Evolutionary conservation across 2,329 filamentous ascomycete genomes (phyloP), one percentile per base, ranked within the genome.

Genomic region (Calonectria naviculata): DNA sequence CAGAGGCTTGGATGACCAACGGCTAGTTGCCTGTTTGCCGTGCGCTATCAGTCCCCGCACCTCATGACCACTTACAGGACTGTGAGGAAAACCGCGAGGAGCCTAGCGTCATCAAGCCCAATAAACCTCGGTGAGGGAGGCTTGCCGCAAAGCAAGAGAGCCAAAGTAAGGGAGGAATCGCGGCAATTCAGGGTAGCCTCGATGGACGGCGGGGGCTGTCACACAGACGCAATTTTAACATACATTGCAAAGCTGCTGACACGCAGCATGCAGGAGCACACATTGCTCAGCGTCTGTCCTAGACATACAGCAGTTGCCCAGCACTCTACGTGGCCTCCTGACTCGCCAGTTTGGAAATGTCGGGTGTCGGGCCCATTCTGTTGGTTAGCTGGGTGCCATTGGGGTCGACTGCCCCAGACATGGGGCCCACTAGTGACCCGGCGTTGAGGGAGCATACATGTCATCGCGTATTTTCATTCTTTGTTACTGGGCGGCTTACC

Each of bases 231-330:
- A 66, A 66, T 70, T 44, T 46, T 38, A 66, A 52, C 41, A 31
- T 19, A 54, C 44, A 54, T 64, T 38, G 63, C 61, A 58, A 58
- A 65, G 47, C 49, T 65, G 68, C 56, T 71, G 63, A 61, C 68
- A 65, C 58, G 60, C 62, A 71, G 52, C 56, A 46, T 26, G 62
- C 42, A 56, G 49, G 26, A 15, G 28, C 38, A 34, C 46, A 29
- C 42, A 58, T 21, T 34, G 46, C 44, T 28, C 46, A 68, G 46
- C 46, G 31, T 60, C 58, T 46, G 58, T 68, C 46, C 61, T 52
- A 68, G 72, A 74, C 60, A 68, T 52, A 61, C 65, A 67, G 44
- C 73, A 71, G 67, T 63, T 65, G 62, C 49, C 60, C 68, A 29
- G 52, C 56, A 56, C 44, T 69, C 52, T 44, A 24, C 52, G 21